A percentile compares a stretch with the other conserved stretches of the same genome.
Conservation (phyloP, 495 filamentous ascomycete genomes). For the Rusavskia elegans region DNA sequence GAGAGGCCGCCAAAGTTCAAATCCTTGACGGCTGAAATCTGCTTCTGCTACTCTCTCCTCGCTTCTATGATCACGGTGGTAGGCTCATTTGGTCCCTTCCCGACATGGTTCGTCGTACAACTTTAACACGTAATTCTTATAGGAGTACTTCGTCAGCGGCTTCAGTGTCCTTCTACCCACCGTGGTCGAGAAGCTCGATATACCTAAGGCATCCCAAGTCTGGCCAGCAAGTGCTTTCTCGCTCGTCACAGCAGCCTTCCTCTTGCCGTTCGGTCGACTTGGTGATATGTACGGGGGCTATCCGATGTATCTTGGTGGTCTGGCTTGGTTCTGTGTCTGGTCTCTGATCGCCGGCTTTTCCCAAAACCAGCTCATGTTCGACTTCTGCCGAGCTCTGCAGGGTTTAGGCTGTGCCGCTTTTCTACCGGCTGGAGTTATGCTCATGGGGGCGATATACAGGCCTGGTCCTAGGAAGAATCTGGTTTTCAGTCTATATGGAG, state of each 20-base stretch:
- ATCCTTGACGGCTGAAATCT: conserved; percentile 42
- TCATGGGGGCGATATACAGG: conserved; percentile 66
- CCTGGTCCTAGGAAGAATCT: conserved; percentile 78
- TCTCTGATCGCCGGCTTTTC: conserved; percentile 60
- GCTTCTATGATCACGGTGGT: conserved; percentile 49
- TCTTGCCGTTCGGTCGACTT: conserved; percentile 62
- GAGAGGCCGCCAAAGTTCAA: conserved; percentile 53
- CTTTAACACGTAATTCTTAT: conserved; percentile 11
- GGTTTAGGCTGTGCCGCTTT: conserved; percentile 69
- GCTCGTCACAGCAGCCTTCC: conserved; percentile 54
- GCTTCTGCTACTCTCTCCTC: conserved; percentile 39
- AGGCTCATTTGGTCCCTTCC: conserved; percentile 14
- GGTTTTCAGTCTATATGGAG: conserved; percentile 68
- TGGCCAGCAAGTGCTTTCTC: conserved; percentile 75
- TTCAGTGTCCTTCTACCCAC: conserved; percentile 72
- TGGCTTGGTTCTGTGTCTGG: conserved; percentile 59
- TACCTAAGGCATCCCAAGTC: conserved; percentile 45
- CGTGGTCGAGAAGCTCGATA: conserved; percentile 42
- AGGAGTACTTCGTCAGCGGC: conserved; percentile 70
- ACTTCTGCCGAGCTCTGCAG: conserved; percentile 60
- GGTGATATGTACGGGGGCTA: conserved; percentile 70
- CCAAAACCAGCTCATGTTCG: conserved; percentile 51
- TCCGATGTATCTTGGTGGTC: conserved; percentile 47
- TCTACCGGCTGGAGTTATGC: conserved; percentile 60
- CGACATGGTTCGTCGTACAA: not conserved